Evolutionary conservation across 2,329 filamentous ascomycete genomes (phyloP).

Genomic region (Botryosphaeria dothidea): DNA sequence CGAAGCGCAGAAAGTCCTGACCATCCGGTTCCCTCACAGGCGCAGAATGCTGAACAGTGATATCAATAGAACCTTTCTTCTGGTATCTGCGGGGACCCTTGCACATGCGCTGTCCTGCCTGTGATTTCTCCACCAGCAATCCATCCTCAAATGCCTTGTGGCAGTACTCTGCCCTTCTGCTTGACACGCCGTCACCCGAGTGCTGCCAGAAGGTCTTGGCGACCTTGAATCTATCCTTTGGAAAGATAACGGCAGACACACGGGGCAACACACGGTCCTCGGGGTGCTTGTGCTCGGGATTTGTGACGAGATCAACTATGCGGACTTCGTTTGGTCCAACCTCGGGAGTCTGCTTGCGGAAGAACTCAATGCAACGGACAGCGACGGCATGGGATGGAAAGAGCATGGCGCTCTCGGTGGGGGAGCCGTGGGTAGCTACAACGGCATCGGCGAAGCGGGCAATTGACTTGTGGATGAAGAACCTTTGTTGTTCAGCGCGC

Average conservation of each 20-base stretch:
- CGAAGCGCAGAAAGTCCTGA: conserved; percentile 74
- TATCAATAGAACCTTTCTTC: conserved; percentile 57
- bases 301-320: conserved; percentile 65
- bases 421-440: conserved; percentile 61
- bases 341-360: conserved; percentile 60
- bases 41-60: conserved; percentile 19
- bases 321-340: conserved; percentile 52
- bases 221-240: conserved; percentile 64
- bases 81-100: conserved; percentile 84
- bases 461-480: conserved; percentile 88
- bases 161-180: conserved; percentile 87
- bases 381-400: conserved; percentile 75
- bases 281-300: conserved; percentile 55
- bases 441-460: conserved; percentile 71
- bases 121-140: conserved; percentile 56
- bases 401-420: conserved; percentile 72
- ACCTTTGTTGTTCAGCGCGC: conserved; percentile 52
- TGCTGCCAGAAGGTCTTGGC: conserved; percentile 99
- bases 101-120: conserved; percentile 42
- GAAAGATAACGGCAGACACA: conserved; percentile 65
- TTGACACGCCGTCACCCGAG: conserved; percentile 88
- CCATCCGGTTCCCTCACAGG: conserved; percentile 36
- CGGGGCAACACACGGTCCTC: conserved; percentile 45
- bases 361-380: conserved; percentile 72
- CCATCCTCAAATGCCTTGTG: conserved; percentile 72